Percentiles rank a stretch among this genome's conserved stretches.
Conservation (phyloP, 2,329 filamentous ascomycete genomes). For the Dactylellina sp. region DNA sequence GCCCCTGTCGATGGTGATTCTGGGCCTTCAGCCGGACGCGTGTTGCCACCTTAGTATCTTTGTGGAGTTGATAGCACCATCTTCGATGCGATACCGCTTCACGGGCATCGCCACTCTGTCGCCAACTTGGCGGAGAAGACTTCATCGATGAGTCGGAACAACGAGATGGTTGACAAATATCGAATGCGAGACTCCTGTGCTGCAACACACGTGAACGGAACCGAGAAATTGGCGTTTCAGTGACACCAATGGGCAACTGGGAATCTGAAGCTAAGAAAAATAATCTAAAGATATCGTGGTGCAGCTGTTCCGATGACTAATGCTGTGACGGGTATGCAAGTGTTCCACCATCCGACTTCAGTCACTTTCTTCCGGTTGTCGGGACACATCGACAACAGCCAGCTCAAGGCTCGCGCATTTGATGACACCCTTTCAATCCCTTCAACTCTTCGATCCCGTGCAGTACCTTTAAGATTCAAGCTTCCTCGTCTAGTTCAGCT, state of each 20-base stretch:
- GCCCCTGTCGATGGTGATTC: background rate
- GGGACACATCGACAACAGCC: no score
- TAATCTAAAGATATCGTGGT: slow-evolving; percentile 1
- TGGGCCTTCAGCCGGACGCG: slow-evolving; percentile 6
- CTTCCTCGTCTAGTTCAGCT: background rate
- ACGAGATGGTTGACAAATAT: background rate
- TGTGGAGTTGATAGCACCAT: background rate
- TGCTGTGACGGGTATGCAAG: no score
- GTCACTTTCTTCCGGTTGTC: background rate
- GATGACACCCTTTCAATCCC: background rate
- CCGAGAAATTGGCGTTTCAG: background rate
- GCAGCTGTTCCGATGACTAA: background rate
- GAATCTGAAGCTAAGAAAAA: background rate
- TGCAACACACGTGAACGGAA: background rate
- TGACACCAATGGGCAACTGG: background rate
- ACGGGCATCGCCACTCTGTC: slow-evolving; percentile 1
- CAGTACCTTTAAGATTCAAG: background rate
- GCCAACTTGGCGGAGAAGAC: background rate
- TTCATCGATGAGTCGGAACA: background rate
- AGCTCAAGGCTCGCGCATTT: no score
- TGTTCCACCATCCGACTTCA: background rate
- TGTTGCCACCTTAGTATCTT: background rate
- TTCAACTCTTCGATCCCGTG: background rate
- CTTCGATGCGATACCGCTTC: background rate
- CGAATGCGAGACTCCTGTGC: background rate